These are phyloP conservation scores for Vararia minispora DNA, from an alignment of 768 basidiomycete genomes.

Conservation along the genomic window DNA sequence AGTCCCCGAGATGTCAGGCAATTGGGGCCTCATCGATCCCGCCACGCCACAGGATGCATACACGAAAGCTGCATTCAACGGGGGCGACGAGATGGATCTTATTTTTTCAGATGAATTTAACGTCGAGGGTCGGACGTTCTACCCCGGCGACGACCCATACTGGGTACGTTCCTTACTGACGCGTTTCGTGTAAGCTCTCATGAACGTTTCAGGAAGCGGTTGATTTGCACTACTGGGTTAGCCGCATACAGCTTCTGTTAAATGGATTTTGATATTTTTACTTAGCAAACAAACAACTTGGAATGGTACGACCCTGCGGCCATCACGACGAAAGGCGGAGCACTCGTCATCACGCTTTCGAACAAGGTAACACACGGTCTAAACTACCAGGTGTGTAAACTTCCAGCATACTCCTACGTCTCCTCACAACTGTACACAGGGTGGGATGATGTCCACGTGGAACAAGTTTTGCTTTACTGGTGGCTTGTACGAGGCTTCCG, in stretches of 20 bases:
- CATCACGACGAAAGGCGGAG: constrained; percentile 28
- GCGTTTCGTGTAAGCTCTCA: too few species aligned
- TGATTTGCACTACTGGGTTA: constrained; percentile 37
- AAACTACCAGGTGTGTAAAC: constrained; percentile 41
- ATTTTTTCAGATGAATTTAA: constrained; percentile 91
- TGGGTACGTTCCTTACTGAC: constrained; percentile 79
- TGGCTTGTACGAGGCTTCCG: constrained; percentile 61
- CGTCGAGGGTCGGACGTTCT: constrained; percentile 66
- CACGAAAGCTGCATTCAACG: constrained; percentile 41
- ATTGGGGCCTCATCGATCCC: constrained; percentile 41
- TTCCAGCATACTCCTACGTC: neutral
- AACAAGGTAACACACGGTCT: constrained; percentile 55
- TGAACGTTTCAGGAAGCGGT: too few species aligned
- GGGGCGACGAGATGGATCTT: constrained; percentile 50
- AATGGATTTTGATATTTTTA: too few species aligned
- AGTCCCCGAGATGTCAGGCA: constrained; percentile 40
- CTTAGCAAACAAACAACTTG: constrained; percentile 16
- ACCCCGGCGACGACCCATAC: constrained; percentile 59
- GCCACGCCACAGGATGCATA: constrained; percentile 49
- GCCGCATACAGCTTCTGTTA: too few species aligned
- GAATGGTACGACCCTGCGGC: constrained; percentile 81
- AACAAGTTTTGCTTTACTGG: constrained; percentile 96
- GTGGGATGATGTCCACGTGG: constrained; percentile 21
- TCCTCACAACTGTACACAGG: too few species aligned
- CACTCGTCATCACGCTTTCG: constrained; percentile 39